Conservation (phyloP, 169 alveolate species). For the Perkinsus olseni region DNA sequence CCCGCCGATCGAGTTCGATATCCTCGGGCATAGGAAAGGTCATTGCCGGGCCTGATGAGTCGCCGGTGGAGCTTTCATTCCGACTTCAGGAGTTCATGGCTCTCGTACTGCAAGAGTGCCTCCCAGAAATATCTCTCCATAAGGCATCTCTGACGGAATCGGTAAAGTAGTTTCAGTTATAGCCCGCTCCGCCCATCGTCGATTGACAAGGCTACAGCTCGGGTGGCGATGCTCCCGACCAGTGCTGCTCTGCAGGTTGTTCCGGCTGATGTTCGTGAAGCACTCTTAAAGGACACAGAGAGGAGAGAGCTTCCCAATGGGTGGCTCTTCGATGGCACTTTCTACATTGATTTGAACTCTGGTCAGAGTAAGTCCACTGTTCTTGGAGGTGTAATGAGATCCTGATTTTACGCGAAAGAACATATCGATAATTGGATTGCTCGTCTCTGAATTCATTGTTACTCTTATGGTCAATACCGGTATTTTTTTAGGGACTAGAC, state of each 20-base stretch:
- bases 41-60: too few species aligned
- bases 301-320: not conserved
- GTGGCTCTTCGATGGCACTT: not conserved
- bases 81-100: too few species aligned
- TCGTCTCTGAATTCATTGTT: not conserved
- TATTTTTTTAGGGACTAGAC: not conserved
- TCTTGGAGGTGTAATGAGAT: not conserved
- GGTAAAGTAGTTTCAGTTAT: too few species aligned
- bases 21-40: too few species aligned
- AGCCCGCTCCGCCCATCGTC: too few species aligned
- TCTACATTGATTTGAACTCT: not conserved
- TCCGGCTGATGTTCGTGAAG: not conserved
- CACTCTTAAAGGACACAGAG: not conserved
- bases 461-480: not conserved
- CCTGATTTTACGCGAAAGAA: not conserved
- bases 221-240: not conserved
- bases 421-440: too few species aligned
- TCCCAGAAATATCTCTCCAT: too few species aligned
- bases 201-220: too few species aligned
- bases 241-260: not conserved
- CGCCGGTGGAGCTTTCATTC: too few species aligned
- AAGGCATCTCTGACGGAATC: too few species aligned
- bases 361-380: not conserved
- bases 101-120: too few species aligned
- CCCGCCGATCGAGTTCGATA: not conserved